Evolutionary conservation across 2,329 filamentous ascomycete species (phyloP).

Genomic region (Penicillium sp.): DNA sequence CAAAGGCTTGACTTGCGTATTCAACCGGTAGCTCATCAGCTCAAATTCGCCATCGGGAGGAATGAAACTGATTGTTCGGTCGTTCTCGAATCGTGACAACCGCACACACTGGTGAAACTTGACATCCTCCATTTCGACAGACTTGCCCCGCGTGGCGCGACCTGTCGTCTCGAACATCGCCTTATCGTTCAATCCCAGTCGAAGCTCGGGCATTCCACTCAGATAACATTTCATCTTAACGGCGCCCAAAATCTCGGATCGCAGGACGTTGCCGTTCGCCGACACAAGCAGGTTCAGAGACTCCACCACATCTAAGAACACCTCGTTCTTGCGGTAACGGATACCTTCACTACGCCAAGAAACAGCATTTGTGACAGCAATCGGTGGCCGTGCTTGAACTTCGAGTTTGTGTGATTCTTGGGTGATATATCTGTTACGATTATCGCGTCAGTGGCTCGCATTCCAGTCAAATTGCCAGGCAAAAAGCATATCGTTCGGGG

Average conservation of each 20-base stretch:
- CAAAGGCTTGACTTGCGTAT: slow-evolving; percentile 96
- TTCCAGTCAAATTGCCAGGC: neutral
- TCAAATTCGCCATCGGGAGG: slow-evolving; percentile 98
- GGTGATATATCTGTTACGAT: slow-evolving; percentile 72
- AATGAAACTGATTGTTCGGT: slow-evolving; percentile 97
- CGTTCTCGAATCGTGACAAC: slow-evolving; percentile 94
- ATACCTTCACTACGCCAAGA: slow-evolving; percentile 98
- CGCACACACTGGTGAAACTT: slow-evolving; percentile 99
- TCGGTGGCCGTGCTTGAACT: slow-evolving; percentile 91
- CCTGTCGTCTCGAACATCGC: slow-evolving; percentile 99
- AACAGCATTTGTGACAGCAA: slow-evolving; percentile 96
- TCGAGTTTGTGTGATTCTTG: slow-evolving; percentile 99
- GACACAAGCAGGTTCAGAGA: slow-evolving; percentile 94
- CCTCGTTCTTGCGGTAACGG: slow-evolving; percentile 97
- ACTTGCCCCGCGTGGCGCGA: slow-evolving; percentile 88
- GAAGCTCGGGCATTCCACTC: slow-evolving; percentile 95
- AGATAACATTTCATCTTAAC: slow-evolving; percentile 99
- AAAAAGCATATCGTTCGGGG: neutral
- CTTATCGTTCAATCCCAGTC: slow-evolving; percentile 95
- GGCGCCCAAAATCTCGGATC: slow-evolving; percentile 93
- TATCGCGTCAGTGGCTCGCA: neutral
- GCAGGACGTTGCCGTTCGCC: slow-evolving; percentile 88
- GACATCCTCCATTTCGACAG: slow-evolving; percentile 99
- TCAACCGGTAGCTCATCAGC: slow-evolving; percentile 97
- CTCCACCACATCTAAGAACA: slow-evolving; percentile 96